phyloP scores from a whole-genome alignment of 2,329 filamentous ascomycete species.

The Colletotrichum sp. region DNA sequence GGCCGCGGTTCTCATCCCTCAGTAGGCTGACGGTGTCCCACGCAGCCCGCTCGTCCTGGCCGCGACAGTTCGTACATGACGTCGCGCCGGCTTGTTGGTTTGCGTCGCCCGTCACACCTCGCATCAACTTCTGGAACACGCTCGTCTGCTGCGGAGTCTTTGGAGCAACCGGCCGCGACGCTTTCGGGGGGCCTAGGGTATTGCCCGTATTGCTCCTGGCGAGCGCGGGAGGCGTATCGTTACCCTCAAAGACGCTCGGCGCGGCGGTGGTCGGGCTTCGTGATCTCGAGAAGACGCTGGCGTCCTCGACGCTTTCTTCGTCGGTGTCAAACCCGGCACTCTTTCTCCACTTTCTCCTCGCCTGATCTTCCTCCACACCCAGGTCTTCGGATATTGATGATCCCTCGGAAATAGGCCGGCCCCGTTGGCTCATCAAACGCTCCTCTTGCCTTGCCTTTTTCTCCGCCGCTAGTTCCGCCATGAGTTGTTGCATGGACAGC shows the following conservation, averaged over 20 bases:
- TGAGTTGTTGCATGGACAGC: conserved; percentile 50
- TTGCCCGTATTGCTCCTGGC: conserved; percentile 23
- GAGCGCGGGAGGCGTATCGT: conserved; percentile 18
- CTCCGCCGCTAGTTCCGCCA: conserved; percentile 57
- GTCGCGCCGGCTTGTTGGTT: conserved; percentile 26
- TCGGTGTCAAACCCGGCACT: conserved; percentile 54
- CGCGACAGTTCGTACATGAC: conserved; percentile 61
- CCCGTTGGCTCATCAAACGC: conserved; percentile 31
- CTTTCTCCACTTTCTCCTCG: conserved; percentile 45
- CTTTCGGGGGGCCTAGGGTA: not conserved
- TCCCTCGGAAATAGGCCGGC: conserved; percentile 35
- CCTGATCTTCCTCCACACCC: conserved; percentile 56
- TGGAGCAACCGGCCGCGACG: not conserved
- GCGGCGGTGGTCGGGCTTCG: conserved; percentile 60
- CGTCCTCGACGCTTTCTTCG: conserved; percentile 53
- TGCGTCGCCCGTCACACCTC: conserved; percentile 44
- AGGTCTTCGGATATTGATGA: conserved; percentile 57
- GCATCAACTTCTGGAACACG: conserved; percentile 47
- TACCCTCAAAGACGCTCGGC: conserved; percentile 35
- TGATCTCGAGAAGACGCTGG: conserved; percentile 66
- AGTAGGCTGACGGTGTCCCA: conserved; percentile 70
- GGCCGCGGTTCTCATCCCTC: conserved; percentile 64
- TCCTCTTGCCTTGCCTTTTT: conserved; percentile 50
- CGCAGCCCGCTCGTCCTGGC: conserved; percentile 62
- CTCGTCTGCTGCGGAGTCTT: conserved; percentile 28